These are phyloP conservation scores for Whalleya microplaca DNA, from an alignment of 2,329 filamentous ascomycete species.

Conservation along the genomic window DNA sequence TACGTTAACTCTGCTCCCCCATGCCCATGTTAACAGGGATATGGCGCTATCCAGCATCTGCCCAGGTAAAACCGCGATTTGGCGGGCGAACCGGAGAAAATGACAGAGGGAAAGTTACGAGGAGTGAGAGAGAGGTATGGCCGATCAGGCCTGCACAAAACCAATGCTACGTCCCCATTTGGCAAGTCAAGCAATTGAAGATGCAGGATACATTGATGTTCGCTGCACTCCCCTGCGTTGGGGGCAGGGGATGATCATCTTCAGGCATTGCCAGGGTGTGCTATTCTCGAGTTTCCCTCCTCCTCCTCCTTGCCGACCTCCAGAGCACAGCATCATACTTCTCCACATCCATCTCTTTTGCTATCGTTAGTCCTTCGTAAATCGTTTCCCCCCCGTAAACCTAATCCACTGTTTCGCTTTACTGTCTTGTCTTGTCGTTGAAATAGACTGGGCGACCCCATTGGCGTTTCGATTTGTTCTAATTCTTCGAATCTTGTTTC, in stretches of 20 bases:
- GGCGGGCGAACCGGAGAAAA: not conserved
- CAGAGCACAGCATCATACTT: slow-evolving; percentile 17
- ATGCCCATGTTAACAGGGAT: slow-evolving; percentile 11
- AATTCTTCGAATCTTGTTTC: slow-evolving; percentile 29
- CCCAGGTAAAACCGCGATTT: slow-evolving; percentile 11
- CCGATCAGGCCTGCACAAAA: not conserved
- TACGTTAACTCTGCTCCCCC: slow-evolving; percentile 13
- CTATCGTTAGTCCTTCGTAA: slow-evolving; percentile 12
- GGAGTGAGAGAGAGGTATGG: not conserved
- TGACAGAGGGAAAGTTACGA: not conserved
- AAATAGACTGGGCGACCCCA: slow-evolving; percentile 26
- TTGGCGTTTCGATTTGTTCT: slow-evolving; percentile 35
- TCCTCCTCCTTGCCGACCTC: slow-evolving; percentile 21
- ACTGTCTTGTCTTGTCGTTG: slow-evolving; percentile 25
- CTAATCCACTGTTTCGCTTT: slow-evolving; percentile 19
- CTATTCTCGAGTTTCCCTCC: not conserved
- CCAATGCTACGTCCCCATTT: slow-evolving; percentile 21
- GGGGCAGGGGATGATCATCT: slow-evolving; percentile 10
- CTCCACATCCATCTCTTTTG: slow-evolving; percentile 21
- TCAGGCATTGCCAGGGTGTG: not conserved
- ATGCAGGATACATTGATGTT: slow-evolving; percentile 8
- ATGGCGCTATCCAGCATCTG: not conserved
- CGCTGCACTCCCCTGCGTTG: slow-evolving; percentile 2
- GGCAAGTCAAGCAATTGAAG: slow-evolving; percentile 23
- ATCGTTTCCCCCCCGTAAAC: slow-evolving; percentile 12